Conservation (phyloP, 1,284 basidiomycete species). For the Ustilago lituana region DNA sequence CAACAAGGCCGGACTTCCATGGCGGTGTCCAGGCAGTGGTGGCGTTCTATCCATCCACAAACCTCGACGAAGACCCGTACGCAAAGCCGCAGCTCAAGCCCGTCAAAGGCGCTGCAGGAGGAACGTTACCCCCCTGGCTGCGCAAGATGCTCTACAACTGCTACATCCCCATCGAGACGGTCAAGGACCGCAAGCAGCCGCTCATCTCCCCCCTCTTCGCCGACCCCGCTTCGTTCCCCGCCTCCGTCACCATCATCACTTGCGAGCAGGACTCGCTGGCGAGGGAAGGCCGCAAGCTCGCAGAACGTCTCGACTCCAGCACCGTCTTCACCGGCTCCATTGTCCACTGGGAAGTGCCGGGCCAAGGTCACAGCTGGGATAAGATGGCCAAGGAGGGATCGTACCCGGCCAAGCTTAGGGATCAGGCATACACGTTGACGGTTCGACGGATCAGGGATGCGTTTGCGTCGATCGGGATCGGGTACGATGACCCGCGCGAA, state of each 20-base stretch:
- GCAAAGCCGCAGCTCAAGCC: conserved; percentile 45
- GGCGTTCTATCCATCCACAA: conserved; percentile 54
- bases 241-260: conserved; percentile 43
- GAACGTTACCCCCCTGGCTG: conserved; percentile 37
- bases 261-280: conserved; percentile 45
- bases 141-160: conserved; percentile 39
- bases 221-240: conserved; percentile 23
- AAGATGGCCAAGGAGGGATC: conserved; percentile 43
- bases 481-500: conserved; percentile 15
- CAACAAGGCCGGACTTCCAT: conserved; percentile 19
- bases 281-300: conserved; percentile 31
- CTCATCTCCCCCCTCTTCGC: conserved; percentile 47
- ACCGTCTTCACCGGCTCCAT: conserved; percentile 22
- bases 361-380: conserved; percentile 55
- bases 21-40: conserved; percentile 38
- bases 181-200: conserved; percentile 41
- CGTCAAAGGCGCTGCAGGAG: conserved; percentile 34
- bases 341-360: conserved; percentile 42
- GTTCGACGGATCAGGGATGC: conserved; percentile 32
- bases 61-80: conserved; percentile 48
- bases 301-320: conserved; percentile 17
- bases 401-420: conserved; percentile 26
- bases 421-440: conserved; percentile 40
- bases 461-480: conserved; percentile 25
- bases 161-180: conserved; percentile 32